phyloP scores from a whole-genome alignment of 2,329 filamentous ascomycete species.

The Colletotrichum sp. region DNA sequence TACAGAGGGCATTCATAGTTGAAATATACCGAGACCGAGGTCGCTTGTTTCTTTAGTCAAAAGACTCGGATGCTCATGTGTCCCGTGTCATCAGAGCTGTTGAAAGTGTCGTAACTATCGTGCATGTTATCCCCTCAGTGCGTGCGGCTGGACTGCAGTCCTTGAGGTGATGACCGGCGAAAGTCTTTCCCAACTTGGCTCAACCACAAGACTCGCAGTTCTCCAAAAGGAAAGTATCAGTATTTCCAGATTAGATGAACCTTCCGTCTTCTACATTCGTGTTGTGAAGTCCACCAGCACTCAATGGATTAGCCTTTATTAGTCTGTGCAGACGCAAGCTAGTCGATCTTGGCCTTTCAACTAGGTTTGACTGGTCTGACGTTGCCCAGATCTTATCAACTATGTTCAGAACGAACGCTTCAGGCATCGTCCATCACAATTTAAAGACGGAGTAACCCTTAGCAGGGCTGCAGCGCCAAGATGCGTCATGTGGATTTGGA shows the following conservation, averaged over 20 bases:
- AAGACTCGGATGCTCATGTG: accelerated
- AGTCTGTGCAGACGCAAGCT: background rate
- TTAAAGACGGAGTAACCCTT: background rate
- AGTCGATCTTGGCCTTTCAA: background rate
- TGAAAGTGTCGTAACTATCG: background rate
- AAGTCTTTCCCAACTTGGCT: background rate
- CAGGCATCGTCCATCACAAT: background rate
- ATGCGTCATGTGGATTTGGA: background rate
- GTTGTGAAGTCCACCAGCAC: background rate
- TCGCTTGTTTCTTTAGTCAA: accelerated
- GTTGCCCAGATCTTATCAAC: background rate
- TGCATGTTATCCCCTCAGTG: background rate
- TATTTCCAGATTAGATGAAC: background rate
- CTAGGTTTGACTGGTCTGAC: background rate
- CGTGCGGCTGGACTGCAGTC: background rate
- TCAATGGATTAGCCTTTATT: background rate
- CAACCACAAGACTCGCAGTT: background rate
- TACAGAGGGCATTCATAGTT: background rate
- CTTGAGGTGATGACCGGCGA: background rate
- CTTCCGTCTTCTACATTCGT: background rate
- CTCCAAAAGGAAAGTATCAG: background rate
- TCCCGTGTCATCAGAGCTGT: background rate
- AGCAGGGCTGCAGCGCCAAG: background rate
- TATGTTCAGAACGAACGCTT: background rate
- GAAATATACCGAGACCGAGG: background rate